Conservation (phyloP, 768 basidiomycete species). For the Wakefieldia striispora region DNA sequence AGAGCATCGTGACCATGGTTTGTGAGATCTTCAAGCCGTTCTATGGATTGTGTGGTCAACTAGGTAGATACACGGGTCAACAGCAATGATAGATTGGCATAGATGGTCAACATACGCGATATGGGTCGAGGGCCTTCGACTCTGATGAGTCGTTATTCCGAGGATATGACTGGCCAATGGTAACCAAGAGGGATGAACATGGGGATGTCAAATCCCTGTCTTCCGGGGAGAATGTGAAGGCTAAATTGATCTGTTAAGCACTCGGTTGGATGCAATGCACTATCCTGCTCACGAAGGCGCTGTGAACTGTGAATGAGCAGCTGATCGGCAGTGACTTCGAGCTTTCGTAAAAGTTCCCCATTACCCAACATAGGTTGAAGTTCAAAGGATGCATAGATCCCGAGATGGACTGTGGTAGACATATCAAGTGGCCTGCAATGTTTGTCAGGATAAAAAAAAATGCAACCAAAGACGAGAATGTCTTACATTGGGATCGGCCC, state of each 20-base stretch:
- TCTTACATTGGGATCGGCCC: conserved; percentile 1
- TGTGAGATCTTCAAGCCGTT: background rate
- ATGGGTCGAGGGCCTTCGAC: background rate
- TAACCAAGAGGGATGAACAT: background rate
- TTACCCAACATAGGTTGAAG: background rate
- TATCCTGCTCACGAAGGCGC: background rate
- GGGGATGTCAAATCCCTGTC: background rate
- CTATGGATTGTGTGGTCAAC: background rate
- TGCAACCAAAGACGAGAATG: background rate
- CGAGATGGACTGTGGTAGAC: background rate
- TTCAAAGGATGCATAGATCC: background rate
- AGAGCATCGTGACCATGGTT: background rate
- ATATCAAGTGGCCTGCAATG: background rate
- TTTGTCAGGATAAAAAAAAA: background rate
- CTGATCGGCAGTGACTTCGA: background rate
- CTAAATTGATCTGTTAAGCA: background rate
- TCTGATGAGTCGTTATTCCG: background rate
- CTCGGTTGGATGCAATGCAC: too few species aligned
- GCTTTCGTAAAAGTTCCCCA: background rate
- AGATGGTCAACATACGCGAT: background rate
- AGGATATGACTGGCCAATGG: background rate
- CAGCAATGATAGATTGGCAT: too few species aligned
- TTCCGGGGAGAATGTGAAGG: background rate
- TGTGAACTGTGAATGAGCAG: background rate
- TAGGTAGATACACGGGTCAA: background rate